These are phyloP conservation scores for Trichoderma sp. DNA, from an alignment of 2,329 filamentous ascomycete species.

Conservation along the genomic window DNA sequence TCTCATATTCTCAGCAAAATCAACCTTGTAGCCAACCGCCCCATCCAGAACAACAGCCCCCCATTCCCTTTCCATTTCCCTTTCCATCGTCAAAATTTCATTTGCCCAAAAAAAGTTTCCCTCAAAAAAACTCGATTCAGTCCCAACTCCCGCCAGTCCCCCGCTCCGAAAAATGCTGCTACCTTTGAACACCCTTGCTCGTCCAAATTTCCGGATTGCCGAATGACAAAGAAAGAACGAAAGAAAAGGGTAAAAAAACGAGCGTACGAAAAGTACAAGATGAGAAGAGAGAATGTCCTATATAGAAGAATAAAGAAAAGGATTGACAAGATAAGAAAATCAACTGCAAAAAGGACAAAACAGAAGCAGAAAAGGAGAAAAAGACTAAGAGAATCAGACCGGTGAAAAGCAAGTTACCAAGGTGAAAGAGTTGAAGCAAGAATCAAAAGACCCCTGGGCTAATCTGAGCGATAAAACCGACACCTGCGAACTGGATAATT, in stretches of 20 bases:
- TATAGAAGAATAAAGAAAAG: conserved; percentile 9
- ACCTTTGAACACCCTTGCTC: conserved; percentile 22
- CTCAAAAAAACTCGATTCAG: conserved; percentile 1
- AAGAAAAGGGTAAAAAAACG: background rate
- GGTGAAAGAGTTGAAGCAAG: conserved; percentile 29
- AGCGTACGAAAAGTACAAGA: conserved; percentile 24
- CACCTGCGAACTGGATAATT: conserved; percentile 39
- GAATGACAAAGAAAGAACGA: conserved; percentile 5
- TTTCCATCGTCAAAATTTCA: background rate
- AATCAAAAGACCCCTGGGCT: conserved; percentile 25
- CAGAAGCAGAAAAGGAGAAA: conserved; percentile 30
- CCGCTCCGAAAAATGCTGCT: conserved; percentile 23
- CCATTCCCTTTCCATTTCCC: background rate
- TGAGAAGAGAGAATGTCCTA: conserved; percentile 24
- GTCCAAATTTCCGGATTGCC: conserved; percentile 1
- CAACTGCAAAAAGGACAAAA: background rate
- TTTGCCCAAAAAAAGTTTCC: conserved; percentile 17
- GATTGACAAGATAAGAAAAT: background rate
- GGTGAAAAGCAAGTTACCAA: conserved; percentile 29
- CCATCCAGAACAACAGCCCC: background rate
- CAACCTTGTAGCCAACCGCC: conserved; percentile 16
- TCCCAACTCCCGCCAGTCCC: conserved; percentile 25
- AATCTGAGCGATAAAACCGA: conserved; percentile 30
- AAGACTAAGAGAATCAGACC: conserved; percentile 32
- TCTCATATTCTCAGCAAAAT: conserved; percentile 21